Percentiles rank a stretch among this genome's conserved stretches.
Evolutionary conservation across 2,329 filamentous ascomycete genomes (phyloP).

Genomic region (Ambrosiella cleistominuta): DNA sequence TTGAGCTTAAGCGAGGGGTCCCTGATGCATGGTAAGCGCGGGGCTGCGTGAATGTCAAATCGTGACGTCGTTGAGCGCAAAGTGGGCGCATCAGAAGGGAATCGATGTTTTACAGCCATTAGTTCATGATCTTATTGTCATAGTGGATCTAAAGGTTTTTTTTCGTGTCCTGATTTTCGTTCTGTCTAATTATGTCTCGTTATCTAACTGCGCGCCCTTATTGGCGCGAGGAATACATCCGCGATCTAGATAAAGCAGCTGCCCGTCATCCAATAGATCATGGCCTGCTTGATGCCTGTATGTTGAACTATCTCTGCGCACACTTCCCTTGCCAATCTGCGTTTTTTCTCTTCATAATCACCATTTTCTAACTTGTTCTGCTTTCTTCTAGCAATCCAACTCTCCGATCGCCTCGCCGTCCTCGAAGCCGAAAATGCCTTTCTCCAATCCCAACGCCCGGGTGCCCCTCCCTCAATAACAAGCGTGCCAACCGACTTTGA

Average conservation of each 20-base stretch:
- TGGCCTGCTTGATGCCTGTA: slow-evolving; percentile 66
- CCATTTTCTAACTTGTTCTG: not conserved
- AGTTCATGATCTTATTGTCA: too few species aligned
- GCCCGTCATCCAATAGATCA: slow-evolving; percentile 43
- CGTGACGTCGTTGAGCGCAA: too few species aligned
- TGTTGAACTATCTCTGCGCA: slow-evolving; percentile 16
- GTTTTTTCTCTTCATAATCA: not conserved
- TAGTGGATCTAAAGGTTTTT: not conserved
- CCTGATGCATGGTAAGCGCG: not conserved
- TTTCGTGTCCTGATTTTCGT: not conserved
- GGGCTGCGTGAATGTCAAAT: not conserved
- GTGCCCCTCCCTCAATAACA: slow-evolving; percentile 13
- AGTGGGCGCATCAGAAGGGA: too few species aligned
- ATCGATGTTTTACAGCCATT: too few species aligned
- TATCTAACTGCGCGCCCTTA: slow-evolving; percentile 19
- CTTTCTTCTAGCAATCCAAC: slow-evolving; percentile 35
- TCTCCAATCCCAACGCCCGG: slow-evolving; percentile 16
- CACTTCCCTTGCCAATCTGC: not conserved
- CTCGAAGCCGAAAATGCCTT: slow-evolving; percentile 40
- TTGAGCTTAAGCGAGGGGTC: not conserved
- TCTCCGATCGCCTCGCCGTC: slow-evolving; percentile 48
- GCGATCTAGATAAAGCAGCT: slow-evolving; percentile 55
- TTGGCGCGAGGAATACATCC: slow-evolving; percentile 70
- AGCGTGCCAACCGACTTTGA: slow-evolving; percentile 21
- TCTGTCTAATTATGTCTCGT: slow-evolving; percentile 6